phyloP scores from a whole-genome alignment of 441 rosid genomes.

The Croton setiger region DNA sequence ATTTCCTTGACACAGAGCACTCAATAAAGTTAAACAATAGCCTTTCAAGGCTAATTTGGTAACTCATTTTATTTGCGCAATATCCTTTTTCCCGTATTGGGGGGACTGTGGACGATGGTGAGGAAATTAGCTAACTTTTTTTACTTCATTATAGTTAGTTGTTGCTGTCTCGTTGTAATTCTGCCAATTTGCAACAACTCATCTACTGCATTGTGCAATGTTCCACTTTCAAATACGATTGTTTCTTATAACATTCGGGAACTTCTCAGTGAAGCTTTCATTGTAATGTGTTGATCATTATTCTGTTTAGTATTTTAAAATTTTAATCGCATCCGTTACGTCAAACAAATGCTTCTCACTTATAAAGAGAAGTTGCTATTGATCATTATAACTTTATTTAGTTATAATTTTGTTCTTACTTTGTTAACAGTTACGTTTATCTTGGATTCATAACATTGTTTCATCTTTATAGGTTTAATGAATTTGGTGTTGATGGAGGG shows the following conservation, averaged over 20 bases:
- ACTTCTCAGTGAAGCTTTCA: background rate
- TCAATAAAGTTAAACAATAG: background rate
- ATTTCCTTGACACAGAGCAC: background rate
- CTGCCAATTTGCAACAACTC: background rate
- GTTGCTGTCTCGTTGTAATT: background rate
- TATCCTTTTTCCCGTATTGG: background rate
- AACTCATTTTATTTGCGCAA: background rate
- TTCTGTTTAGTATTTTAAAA: too few species aligned
- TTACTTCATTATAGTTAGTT: background rate
- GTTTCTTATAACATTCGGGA: background rate
- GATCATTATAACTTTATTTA: too few species aligned
- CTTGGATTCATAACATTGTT: background rate
- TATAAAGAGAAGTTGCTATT: background rate
- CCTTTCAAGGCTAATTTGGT: background rate
- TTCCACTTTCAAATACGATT: background rate
- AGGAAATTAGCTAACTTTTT: background rate
- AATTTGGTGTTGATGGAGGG: too few species aligned
- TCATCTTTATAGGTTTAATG: conserved; percentile 31
- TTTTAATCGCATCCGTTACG: background rate
- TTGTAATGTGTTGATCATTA: background rate
- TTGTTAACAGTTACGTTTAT: background rate
- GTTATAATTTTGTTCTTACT: background rate
- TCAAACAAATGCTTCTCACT: background rate
- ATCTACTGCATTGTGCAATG: background rate
- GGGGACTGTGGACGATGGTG: background rate